Base-by-base conservation (phyloP, 1,139 yeast genomes). In the Williopsis jadinii region DNA sequence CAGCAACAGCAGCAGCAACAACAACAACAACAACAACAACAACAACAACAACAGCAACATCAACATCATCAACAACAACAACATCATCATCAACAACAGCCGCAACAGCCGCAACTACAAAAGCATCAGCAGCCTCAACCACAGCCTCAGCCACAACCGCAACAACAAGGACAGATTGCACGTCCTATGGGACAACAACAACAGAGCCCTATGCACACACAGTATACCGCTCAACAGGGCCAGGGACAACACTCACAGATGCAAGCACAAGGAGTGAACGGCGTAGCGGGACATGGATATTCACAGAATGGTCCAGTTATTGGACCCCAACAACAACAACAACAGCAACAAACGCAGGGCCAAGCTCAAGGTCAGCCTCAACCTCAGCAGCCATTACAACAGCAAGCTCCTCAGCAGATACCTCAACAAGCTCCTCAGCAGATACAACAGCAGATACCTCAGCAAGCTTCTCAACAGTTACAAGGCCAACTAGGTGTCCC, bases 81-180 rank as follows among this genome's bases (percentile, higher is more conserved):
- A 29, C 54, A 41, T 27, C 42, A 24, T 28, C 51, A 35, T 24
- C 36, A 14, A 26, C 39, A 35, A 28, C 36, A 42, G 30, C 37
- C 34, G 27, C 47, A 38, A 6, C 40, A 34, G 10, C 42, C 35
- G 24, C 42, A 35, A 30, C 41, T 34, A 19, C 42, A 35, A 34
- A 31, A 19, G 34, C 35, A 34, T 11, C 13, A 29, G 27, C 28
- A 32, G n/a, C 39, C 27, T n/a, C 41, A 32, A 24, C 41, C 36
- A 8, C 44, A 42, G 9, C 40, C 12, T 12, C 47, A 37, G 34
- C 38, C 34, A 29, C 41, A 15, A 39, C 44, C 36, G 2, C 24
- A 4, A 37, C 26, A 31, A 19, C 24, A 19, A 19, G 24, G 24
- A 19, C 24, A 19, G 24, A 19, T 19, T 4, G 24, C 24, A 19